These are phyloP conservation scores for Dendrostoma leiphaemia DNA, from an alignment of 2,329 filamentous ascomycete species.

Conservation along the genomic window DNA sequence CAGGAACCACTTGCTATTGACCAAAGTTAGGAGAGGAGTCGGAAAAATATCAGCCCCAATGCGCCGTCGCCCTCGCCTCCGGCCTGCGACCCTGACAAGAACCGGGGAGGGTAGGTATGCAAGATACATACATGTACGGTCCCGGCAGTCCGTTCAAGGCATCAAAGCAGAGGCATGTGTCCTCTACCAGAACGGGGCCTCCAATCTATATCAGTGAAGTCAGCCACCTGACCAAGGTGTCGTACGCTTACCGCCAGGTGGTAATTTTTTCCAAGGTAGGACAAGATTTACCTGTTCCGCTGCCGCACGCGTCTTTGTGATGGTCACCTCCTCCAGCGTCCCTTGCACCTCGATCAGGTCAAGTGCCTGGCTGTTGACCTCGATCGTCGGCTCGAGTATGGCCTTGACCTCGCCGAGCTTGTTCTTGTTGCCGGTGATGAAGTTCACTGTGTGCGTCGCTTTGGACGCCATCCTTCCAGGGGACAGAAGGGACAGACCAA, in stretches of 20 bases:
- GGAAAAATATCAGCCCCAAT: neutral
- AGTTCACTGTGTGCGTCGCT: constrained; percentile 62
- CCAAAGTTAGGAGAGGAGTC: neutral
- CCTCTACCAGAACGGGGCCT: constrained; percentile 90
- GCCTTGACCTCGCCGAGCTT: constrained; percentile 88
- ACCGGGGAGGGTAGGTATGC: neutral
- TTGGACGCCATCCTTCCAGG: constrained; percentile 41
- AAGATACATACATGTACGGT: constrained; percentile 77
- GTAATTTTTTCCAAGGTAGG: neutral
- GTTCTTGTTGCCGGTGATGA: constrained; percentile 95
- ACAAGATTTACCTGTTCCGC: constrained; percentile 62
- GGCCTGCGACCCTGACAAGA: neutral
- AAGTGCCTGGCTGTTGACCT: constrained; percentile 70
- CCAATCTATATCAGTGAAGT: constrained; percentile 47
- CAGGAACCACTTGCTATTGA: constrained; percentile 86
- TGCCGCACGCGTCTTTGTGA: constrained; percentile 81
- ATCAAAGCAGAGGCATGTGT: constrained; percentile 91
- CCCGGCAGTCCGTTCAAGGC: constrained; percentile 89
- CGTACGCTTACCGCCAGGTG: too few relatives aligned
- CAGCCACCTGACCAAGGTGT: too few relatives aligned
- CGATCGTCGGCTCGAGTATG: constrained; percentile 74
- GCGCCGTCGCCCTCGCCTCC: too few relatives aligned
- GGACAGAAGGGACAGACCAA: neutral
- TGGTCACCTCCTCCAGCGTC: constrained; percentile 85
- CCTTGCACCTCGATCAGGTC: constrained; percentile 92